Evolutionary conservation across 306 rosid genomes (phyloP), one percentile per base, ranked within the genome.

Genomic region (Oxytropis ochrocephala): DNA sequence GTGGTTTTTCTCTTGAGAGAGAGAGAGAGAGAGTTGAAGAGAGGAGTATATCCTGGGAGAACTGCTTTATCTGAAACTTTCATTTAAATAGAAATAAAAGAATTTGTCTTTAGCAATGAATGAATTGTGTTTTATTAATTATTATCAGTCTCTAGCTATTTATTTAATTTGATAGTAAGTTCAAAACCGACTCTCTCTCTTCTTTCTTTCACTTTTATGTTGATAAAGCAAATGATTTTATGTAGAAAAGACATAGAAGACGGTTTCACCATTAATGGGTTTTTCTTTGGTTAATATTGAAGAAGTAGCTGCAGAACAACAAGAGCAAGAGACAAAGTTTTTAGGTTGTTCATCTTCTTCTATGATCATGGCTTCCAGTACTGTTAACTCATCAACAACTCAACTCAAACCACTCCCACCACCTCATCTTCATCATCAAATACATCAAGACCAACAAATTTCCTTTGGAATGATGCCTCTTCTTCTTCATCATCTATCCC

Each of bases 391-490:
- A 42, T 49, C 69, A 70, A 64, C 77, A n/a, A 19, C 59, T 58
- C 85, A 72, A 24, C 80, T 56, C 16, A 84, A 81, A 57, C 83
- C 82, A 9, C 83, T 66, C 4, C 84, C 68, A 2, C 87, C 76
- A 1, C 83, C 78, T 1, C 80, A 73, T 4, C 73, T 32, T 11
- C 52, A 64, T 0, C 36, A 52, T 32, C 58, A 56, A 6, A 6
- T 6, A 0, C 56, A 58, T 1, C 80, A 80, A 3, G 87, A 81
- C 19, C 71, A 88, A 21, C 90, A 83, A 59, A 67, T 79, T 46
- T 81, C 89, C 30, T 94, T 85, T 48, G 96, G 85, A 57, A 85
- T 83, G 83, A 81, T 84, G 75, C 97, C 89, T 44, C 92, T 57
- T 79, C 95, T 60, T 80, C 93, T 7, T 78, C 98, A 4, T 79